These are phyloP conservation scores for Andrographis paniculata DNA, from an alignment of 305 asterid species.

Conservation along the genomic window DNA sequence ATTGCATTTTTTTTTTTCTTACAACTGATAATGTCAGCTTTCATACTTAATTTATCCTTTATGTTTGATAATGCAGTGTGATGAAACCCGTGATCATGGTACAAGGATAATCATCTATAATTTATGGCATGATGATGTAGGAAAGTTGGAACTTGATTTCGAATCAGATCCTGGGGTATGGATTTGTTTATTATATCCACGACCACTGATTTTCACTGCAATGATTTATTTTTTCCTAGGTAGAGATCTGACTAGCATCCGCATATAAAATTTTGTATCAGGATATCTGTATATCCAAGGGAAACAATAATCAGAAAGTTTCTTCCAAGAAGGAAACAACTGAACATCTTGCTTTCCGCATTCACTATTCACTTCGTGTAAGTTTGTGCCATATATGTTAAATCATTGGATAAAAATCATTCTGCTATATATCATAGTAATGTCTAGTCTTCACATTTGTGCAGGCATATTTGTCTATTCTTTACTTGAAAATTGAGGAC, in stretches of 20 bases:
- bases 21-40: not conserved
- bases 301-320: slow-evolving; percentile 11
- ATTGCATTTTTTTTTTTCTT: not conserved
- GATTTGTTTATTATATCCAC: slow-evolving; percentile 15
- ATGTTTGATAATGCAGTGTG: slow-evolving; percentile 36
- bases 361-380: slow-evolving; percentile 80
- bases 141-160: slow-evolving; percentile 76
- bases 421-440: slow-evolving; percentile 17
- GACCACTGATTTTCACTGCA: slow-evolving; percentile 10
- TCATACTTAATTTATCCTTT: not conserved
- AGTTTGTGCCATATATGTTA: slow-evolving; percentile 23
- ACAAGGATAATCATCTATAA: slow-evolving; percentile 70
- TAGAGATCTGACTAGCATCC: no score
- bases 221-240: not conserved
- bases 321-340: slow-evolving; percentile 24
- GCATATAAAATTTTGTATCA: slow-evolving; percentile 26
- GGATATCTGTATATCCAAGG: slow-evolving; percentile 63
- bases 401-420: slow-evolving; percentile 10
- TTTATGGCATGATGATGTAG: slow-evolving; percentile 73
- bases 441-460: slow-evolving; percentile 19
- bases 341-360: slow-evolving; percentile 76
- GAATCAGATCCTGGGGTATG: slow-evolving; percentile 75
- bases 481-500: slow-evolving; percentile 51
- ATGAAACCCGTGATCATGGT: slow-evolving; percentile 74
- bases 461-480: slow-evolving; percentile 84